These are phyloP conservation scores for Luvunga scandens DNA, from an alignment of 345 rosid genomes.

Conservation along the genomic window DNA sequence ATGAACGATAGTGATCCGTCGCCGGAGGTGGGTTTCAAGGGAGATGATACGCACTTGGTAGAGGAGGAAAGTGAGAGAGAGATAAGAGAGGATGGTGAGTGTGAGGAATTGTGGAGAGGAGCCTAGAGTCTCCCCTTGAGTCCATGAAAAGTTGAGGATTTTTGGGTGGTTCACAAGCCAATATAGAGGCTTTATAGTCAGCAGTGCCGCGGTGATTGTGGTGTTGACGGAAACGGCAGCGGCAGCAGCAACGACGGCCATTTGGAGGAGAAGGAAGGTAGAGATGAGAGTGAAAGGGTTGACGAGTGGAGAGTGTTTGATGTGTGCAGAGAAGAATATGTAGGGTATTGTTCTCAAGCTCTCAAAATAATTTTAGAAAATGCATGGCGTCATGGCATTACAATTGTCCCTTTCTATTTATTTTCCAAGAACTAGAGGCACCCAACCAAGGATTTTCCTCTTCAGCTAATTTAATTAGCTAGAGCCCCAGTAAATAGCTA, in stretches of 20 bases:
- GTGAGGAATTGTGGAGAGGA: slow-evolving; percentile 36
- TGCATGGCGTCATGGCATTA: not conserved
- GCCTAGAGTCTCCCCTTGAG: slow-evolving; percentile 25
- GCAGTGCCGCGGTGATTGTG: not conserved
- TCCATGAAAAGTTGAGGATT: slow-evolving; percentile 40
- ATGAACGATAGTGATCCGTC: slow-evolving; percentile 32
- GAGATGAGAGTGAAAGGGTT: not conserved
- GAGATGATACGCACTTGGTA: not conserved
- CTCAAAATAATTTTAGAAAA: not conserved
- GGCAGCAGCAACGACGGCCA: not conserved
- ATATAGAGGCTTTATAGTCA: slow-evolving; percentile 8
- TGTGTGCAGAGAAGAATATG: not conserved
- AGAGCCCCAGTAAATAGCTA: too few relatives aligned
- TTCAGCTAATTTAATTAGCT: too few relatives aligned
- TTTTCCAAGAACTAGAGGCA: not conserved
- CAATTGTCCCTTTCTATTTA: not conserved
- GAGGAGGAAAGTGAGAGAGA: slow-evolving; percentile 29
- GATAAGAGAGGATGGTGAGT: slow-evolving; percentile 27
- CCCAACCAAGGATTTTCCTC: too few relatives aligned
- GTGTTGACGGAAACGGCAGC: not conserved
- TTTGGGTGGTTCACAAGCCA: slow-evolving; percentile 39
- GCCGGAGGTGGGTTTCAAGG: not conserved
- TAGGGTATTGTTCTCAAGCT: not conserved
- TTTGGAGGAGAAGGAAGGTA: not conserved
- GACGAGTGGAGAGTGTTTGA: not conserved